phyloP scores from a whole-genome alignment of 2,329 filamentous ascomycete species.

The Fusarium duplospermum region DNA sequence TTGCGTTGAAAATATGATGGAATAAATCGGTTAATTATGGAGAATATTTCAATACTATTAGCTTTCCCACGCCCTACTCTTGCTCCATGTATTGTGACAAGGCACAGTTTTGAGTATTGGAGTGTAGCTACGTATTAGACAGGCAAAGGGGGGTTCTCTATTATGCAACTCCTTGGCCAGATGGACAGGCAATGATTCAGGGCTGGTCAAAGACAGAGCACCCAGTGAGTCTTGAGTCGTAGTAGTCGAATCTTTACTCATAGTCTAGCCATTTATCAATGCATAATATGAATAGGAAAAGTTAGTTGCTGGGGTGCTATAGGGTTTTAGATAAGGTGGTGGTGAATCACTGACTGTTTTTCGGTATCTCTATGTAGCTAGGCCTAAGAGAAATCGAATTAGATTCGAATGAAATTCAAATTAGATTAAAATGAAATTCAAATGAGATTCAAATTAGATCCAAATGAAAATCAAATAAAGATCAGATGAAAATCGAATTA shows the following conservation, averaged over 20 bases:
- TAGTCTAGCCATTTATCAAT: background rate
- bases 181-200: background rate
- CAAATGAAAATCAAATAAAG: background rate
- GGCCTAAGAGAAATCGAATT: background rate
- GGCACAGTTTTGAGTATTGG: background rate
- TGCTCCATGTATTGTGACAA: background rate
- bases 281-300: fast-evolving
- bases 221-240: background rate
- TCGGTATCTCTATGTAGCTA: background rate
- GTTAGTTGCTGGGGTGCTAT: background rate
- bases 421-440: background rate
- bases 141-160: background rate
- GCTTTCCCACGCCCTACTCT: background rate
- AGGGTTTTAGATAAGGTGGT: background rate
- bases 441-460: background rate
- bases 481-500: background rate
- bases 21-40: too few species aligned
- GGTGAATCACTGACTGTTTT: background rate
- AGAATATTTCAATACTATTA: background rate
- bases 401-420: background rate
- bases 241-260: background rate
- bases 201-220: background rate
- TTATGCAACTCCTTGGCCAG: background rate
- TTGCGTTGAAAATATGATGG: slow-evolving; percentile 1
- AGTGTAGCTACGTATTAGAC: background rate